Evolutionary conservation across 1,284 basidiomycete species (phyloP).

Genomic region (Gymnopus androsaceus): DNA sequence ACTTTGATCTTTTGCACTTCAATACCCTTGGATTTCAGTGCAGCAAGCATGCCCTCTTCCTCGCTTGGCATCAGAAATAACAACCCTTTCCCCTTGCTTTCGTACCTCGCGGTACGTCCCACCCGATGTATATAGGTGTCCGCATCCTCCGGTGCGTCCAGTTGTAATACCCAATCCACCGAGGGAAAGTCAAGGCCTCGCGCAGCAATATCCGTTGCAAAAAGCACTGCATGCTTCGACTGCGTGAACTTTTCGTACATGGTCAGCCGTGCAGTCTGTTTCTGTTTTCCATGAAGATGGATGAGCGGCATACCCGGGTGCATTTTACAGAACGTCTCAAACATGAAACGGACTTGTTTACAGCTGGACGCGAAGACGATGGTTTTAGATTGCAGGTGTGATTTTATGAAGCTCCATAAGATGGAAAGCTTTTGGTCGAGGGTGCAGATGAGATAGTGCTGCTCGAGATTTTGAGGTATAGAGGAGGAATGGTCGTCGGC

Average conservation of each 20-base stretch:
- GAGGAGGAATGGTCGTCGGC: slow-evolving; percentile 37
- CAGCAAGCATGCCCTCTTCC: slow-evolving; percentile 83
- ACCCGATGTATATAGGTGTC: slow-evolving; percentile 98
- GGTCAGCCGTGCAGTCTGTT: slow-evolving; percentile 84
- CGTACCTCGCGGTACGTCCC: slow-evolving; percentile 92
- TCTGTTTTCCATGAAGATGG: slow-evolving; percentile 96
- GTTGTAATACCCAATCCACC: slow-evolving; percentile 96
- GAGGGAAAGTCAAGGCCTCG: slow-evolving; percentile 96
- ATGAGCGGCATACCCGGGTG: slow-evolving; percentile 92
- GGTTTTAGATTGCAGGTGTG: slow-evolving; percentile 89
- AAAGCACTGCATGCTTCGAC: slow-evolving; percentile 79
- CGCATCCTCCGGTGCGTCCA: slow-evolving; percentile 98
- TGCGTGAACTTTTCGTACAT: slow-evolving; percentile 84
- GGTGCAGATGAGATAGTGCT: slow-evolving; percentile 86
- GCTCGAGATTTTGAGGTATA: slow-evolving; percentile 72
- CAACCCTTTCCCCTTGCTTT: slow-evolving; percentile 86
- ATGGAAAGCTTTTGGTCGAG: slow-evolving; percentile 91
- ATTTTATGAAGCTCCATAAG: slow-evolving; percentile 95
- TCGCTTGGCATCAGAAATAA: slow-evolving; percentile 88
- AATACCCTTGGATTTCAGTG: slow-evolving; percentile 76
- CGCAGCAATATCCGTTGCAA: slow-evolving; percentile 98
- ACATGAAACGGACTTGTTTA: slow-evolving; percentile 97
- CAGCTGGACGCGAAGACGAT: slow-evolving; percentile 95
- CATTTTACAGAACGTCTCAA: slow-evolving; percentile 93
- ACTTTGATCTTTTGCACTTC: slow-evolving; percentile 87